A percentile compares a stretch with the other conserved stretches of the same genome.
These are phyloP conservation scores for Aphanomyces stellatus DNA, from an alignment of 352 stramenopile genomes.

Conservation along the genomic window DNA sequence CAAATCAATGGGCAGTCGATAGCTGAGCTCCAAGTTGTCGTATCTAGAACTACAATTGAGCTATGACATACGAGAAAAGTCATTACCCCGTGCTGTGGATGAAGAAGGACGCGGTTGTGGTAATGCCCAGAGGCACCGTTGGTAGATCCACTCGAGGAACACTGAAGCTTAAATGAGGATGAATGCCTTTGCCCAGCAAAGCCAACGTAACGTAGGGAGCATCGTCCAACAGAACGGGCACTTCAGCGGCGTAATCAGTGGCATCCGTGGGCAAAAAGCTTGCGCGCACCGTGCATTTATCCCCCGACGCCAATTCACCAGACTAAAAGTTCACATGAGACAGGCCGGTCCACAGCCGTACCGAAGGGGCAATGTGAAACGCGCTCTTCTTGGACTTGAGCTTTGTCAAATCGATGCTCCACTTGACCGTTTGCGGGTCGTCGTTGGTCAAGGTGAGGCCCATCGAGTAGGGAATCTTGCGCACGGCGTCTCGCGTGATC, in stretches of 20 bases:
- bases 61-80: not conserved
- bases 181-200: constrained; percentile 75
- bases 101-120: constrained; percentile 47
- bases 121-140: constrained; percentile 82
- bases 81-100: constrained; percentile 65
- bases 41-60: constrained; percentile 46
- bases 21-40: constrained; percentile 84
- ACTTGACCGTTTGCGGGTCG: constrained; percentile 46
- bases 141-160: constrained; percentile 78
- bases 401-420: constrained; percentile 65
- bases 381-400: constrained; percentile 20
- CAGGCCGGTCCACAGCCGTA: not conserved
- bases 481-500: constrained; percentile 73
- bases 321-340: not conserved
- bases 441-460: constrained; percentile 71
- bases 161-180: constrained; percentile 88
- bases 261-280: constrained; percentile 81
- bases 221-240: constrained; percentile 63
- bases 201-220: constrained; percentile 77
- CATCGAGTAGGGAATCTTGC: constrained; percentile 83
- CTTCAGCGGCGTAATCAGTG: constrained; percentile 63
- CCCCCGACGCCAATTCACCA: constrained; percentile 67
- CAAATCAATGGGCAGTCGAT: constrained; percentile 66
- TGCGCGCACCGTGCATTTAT: constrained; percentile 69
- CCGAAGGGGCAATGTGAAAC: constrained; percentile 20